phyloP scores from a whole-genome alignment of 495 filamentous ascomycete genomes.

The Parathielavia hyrcaniae region DNA sequence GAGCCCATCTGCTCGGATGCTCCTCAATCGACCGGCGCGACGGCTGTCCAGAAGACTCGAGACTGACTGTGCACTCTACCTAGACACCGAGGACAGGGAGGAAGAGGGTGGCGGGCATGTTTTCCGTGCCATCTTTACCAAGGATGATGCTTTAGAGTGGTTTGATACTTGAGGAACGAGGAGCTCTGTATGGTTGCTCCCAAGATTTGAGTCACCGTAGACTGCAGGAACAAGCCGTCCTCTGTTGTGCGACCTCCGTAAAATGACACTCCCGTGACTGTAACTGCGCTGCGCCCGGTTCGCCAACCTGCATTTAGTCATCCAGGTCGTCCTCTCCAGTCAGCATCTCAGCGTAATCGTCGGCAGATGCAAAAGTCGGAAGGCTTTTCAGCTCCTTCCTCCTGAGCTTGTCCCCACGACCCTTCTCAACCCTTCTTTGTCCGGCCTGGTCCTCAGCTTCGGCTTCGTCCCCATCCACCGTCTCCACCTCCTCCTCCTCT shows the following conservation, averaged over 20 bases:
- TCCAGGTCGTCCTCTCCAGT: constrained; percentile 57
- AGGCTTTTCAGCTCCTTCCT: constrained; percentile 78
- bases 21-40: constrained; percentile 25
- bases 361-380: constrained; percentile 84
- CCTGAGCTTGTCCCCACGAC: constrained; percentile 52
- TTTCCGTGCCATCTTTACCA: constrained; percentile 48
- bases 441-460: constrained; percentile 25
- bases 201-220: too few species aligned
- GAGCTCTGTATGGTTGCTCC: not conserved
- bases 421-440: constrained; percentile 30
- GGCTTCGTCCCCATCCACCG: constrained; percentile 28
- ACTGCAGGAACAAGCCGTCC: not conserved
- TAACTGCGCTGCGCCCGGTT: not conserved
- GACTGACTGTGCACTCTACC: not conserved
- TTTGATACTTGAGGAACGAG: constrained; percentile 44
- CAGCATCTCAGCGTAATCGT: constrained; percentile 88
- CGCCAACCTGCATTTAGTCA: not conserved
- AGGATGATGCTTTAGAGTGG: constrained; percentile 50
- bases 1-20: not conserved
- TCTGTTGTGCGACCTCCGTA: not conserved
- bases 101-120: constrained; percentile 38
- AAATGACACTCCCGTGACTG: too few species aligned
- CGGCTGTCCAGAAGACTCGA: constrained; percentile 31
- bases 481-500: constrained; percentile 26
- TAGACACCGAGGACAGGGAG: constrained; percentile 30